These are phyloP conservation scores for Suillus americanus DNA, from an alignment of 768 basidiomycete genomes.

Conservation along the genomic window DNA sequence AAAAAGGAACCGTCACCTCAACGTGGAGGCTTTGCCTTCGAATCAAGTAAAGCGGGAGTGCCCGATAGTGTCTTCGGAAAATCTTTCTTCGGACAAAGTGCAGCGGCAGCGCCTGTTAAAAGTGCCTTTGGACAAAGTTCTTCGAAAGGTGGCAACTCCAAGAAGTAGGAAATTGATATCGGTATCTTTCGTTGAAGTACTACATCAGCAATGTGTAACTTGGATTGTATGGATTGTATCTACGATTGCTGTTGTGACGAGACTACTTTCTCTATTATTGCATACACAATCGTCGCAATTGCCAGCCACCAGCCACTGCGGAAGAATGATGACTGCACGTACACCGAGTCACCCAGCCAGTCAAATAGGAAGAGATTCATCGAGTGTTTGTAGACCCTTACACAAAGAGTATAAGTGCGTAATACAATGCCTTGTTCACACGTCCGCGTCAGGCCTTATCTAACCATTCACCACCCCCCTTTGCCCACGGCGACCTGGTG, in stretches of 20 bases:
- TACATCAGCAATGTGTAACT: background rate
- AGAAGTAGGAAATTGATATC: background rate
- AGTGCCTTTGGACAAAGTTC: too few species aligned
- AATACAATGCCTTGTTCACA: background rate
- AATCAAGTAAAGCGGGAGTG: too few species aligned
- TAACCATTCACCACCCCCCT: background rate
- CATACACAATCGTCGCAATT: background rate
- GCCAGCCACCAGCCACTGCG: background rate
- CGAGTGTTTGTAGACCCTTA: background rate
- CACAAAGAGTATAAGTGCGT: background rate
- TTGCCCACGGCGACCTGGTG: background rate
- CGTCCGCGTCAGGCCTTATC: background rate
- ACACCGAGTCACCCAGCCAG: background rate
- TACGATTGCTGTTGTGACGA: background rate
- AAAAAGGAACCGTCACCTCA: background rate
- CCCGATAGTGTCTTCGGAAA: too few species aligned
- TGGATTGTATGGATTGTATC: background rate
- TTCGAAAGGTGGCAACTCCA: background rate
- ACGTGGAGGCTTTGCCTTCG: too few species aligned
- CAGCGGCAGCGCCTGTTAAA: too few species aligned
- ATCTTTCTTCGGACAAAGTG: too few species aligned
- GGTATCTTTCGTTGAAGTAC: background rate
- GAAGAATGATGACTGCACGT: background rate
- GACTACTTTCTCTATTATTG: background rate
- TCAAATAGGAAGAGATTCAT: background rate